Evolutionary conservation across 2,329 filamentous ascomycete species (phyloP), one percentile per base, ranked within the genome.

Genomic region (Clonostachys sp.): DNA sequence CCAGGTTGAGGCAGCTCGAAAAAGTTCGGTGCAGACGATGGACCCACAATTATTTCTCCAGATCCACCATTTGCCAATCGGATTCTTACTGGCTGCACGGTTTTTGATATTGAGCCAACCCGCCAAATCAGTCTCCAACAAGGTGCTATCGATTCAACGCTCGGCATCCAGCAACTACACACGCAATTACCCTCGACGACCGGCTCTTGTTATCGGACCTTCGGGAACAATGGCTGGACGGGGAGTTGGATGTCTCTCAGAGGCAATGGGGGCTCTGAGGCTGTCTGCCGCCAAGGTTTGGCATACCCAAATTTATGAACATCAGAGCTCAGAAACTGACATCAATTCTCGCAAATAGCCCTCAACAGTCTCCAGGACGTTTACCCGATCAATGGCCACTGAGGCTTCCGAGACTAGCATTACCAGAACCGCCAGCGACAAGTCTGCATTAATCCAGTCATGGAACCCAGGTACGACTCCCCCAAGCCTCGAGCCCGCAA

Each of bases 331-430:
- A 30, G 24, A 30, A 30, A 30, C 24, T 30, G 24, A 30, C 24
- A 30, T 10, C 24, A 30, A 30, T 30, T 30, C 45, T 45, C 38
- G 41, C n/a, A 18, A 24, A 42, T 63, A 72, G 61, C 61, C 65
- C 46, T 66, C 55, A 41, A 48, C 53, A n/a, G 36, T 61, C 12
- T 54, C 64, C 56, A 71, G 61, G 58, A 61, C 66, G n/a, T 73
- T 78, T 48, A 65, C 71, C 44, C 71, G 80, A 49, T 73, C 77
- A 53, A 79, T 82, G 72, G 80, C 81, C 36, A 81, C 81, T 45
- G 74, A 77, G 49, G 63, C 70, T 10, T 60, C 72, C 7, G 58
- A 70, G 24, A 47, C 45, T 10, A 41, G 24, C 18, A 64, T 66
- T 41, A 71, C 68, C 48, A 61, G 58, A 45, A 65, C 66, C 13